Evolutionary conservation across 345 rosid genomes (phyloP).

Genomic region (Brassica cretica): DNA sequence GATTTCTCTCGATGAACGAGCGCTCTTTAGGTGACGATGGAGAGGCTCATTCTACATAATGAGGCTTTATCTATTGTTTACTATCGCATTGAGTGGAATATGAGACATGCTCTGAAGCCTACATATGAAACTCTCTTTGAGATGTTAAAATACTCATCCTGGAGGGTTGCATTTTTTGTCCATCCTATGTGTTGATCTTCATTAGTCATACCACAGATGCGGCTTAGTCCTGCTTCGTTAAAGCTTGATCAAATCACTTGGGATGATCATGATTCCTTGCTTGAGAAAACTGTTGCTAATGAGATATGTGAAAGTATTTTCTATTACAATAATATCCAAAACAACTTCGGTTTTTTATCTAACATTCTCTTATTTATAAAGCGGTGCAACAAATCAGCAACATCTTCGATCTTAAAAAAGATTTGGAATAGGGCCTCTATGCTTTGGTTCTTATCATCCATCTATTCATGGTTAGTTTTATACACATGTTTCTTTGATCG

Average conservation of each 20-base stretch:
- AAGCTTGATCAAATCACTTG: conserved; percentile 86
- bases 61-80: conserved; percentile 60
- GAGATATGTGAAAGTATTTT: conserved; percentile 17
- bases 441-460: neutral
- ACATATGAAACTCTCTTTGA: conserved; percentile 79
- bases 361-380: conserved; percentile 38
- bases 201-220: conserved; percentile 61
- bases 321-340: neutral
- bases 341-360: neutral
- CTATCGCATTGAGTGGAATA: conserved; percentile 73
- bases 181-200: conserved; percentile 72
- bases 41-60: conserved; percentile 36
- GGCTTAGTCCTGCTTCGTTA: conserved; percentile 91
- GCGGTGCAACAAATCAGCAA: conserved; percentile 82
- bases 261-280: conserved; percentile 32
- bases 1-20: neutral
- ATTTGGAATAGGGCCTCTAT: neutral
- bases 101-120: conserved; percentile 81
- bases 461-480: neutral
- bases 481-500: neutral
- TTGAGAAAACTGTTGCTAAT: neutral
- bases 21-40: conserved; percentile 47
- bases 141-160: conserved; percentile 71
- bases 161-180: conserved; percentile 82
- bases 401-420: neutral